Conservation (phyloP, 306 rosid genomes). For the Vicia sativa region DNA sequence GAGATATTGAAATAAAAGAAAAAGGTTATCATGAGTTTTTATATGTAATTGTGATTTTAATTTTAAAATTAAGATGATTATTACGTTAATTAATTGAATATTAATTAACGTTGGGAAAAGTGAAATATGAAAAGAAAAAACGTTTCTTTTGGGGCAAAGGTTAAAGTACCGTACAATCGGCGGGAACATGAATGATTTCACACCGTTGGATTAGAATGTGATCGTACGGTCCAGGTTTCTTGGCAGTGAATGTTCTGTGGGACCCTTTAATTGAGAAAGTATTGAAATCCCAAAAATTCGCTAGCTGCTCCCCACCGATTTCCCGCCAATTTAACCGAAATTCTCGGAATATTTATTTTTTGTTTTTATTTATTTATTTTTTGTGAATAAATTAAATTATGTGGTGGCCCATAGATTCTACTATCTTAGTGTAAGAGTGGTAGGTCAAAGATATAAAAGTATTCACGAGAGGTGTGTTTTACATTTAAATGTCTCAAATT, state of each 20-base stretch:
- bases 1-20: slow-evolving; percentile 29
- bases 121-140: slow-evolving; percentile 28
- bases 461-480: not conserved
- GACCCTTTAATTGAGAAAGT: slow-evolving; percentile 27
- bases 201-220: slow-evolving; percentile 52
- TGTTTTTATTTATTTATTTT: not conserved
- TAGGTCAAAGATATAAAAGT: slow-evolving; percentile 27
- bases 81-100: not conserved
- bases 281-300: slow-evolving; percentile 39
- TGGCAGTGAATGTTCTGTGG: slow-evolving; percentile 36
- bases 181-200: slow-evolving; percentile 44
- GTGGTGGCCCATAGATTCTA: slow-evolving; percentile 34
- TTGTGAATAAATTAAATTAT: slow-evolving; percentile 5
- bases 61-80: slow-evolving; percentile 6
- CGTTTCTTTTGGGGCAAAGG: slow-evolving; percentile 24
- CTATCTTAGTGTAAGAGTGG: not conserved
- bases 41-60: not conserved
- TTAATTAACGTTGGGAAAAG: slow-evolving; percentile 10
- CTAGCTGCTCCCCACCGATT: slow-evolving; percentile 45
- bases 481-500: not conserved
- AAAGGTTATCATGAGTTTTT: slow-evolving; percentile 2
- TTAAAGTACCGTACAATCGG: slow-evolving; percentile 43
- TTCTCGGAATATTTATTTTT: slow-evolving; percentile 44
- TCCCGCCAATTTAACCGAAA: slow-evolving; percentile 75
- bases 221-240: slow-evolving; percentile 41